These are phyloP conservation scores for Termitomyces sp. DNA, from an alignment of 768 basidiomycete species.

Conservation along the genomic window DNA sequence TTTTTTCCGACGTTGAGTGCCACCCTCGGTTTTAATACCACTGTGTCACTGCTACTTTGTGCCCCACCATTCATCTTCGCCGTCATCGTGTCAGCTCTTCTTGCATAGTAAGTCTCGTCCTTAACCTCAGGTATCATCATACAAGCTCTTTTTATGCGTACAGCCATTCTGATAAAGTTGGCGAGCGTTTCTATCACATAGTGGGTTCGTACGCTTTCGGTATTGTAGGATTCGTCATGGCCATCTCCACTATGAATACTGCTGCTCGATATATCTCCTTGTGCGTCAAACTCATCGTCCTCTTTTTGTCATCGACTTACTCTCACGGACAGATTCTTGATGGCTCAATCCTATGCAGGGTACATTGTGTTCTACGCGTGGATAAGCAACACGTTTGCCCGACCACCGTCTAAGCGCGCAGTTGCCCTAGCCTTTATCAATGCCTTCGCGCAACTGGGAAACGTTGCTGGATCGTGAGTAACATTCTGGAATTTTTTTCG, in stretches of 20 bases:
- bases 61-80: slow-evolving; percentile 62
- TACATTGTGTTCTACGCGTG: slow-evolving; percentile 61
- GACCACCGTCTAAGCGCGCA: slow-evolving; percentile 83
- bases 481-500: slow-evolving; percentile 1
- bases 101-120: slow-evolving; percentile 35
- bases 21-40: slow-evolving; percentile 63
- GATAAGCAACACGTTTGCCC: slow-evolving; percentile 42
- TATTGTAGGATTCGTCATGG: slow-evolving; percentile 62
- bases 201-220: slow-evolving; percentile 47
- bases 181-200: slow-evolving; percentile 72
- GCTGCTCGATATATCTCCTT: slow-evolving; percentile 60
- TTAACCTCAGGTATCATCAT: not conserved
- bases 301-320: not conserved
- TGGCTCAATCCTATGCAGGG: slow-evolving; percentile 69
- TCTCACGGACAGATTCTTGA: slow-evolving; percentile 52
- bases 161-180: slow-evolving; percentile 65
- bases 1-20: slow-evolving; percentile 69
- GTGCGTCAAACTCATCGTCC: slow-evolving; percentile 26
- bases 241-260: slow-evolving; percentile 57
- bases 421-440: slow-evolving; percentile 84
- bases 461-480: slow-evolving; percentile 76
- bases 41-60: slow-evolving; percentile 54
- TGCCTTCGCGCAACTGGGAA: slow-evolving; percentile 76
- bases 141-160: slow-evolving; percentile 2
- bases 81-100: slow-evolving; percentile 45